Evolutionary conservation across 345 rosid genomes (phyloP).

Genomic region (Corchorus capsularis): DNA sequence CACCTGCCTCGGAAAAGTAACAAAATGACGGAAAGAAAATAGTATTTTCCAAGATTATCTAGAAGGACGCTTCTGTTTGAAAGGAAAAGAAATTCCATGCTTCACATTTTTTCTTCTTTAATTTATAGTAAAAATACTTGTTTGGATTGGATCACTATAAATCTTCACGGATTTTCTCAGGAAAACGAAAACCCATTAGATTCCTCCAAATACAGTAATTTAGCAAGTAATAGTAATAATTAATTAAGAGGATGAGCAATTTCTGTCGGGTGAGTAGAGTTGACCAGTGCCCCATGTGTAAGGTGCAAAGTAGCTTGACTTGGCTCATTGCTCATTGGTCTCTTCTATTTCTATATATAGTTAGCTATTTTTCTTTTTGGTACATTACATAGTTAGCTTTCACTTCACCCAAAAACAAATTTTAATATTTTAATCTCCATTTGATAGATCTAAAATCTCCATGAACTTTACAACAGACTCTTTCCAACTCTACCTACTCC

Average conservation of each 20-base stretch:
- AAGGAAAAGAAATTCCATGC: too few species aligned
- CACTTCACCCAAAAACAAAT: constrained; percentile 4
- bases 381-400: constrained; percentile 12
- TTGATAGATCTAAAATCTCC: background rate
- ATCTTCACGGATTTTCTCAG: too few species aligned
- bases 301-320: constrained; percentile 15
- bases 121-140: too few species aligned
- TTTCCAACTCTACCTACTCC: too few species aligned
- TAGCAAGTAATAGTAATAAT: too few species aligned
- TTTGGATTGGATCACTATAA: too few species aligned
- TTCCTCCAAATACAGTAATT: background rate
- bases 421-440: background rate
- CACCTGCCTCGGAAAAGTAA: background rate
- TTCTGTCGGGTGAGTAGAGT: constrained; percentile 23
- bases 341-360: too few species aligned
- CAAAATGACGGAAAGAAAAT: background rate
- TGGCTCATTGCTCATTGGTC: background rate
- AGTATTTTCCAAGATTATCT: background rate
- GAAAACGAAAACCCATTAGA: background rate
- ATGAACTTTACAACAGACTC: too few species aligned
- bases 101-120: too few species aligned
- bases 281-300: constrained; percentile 15
- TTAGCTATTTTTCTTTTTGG: background rate
- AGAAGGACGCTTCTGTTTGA: background rate
- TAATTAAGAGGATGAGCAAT: background rate